Percentiles rank a stretch among this genome's conserved stretches.
Evolutionary conservation across 371 early-diverging fungal genomes (phyloP).

Genomic region (Apophysomyces elegans): DNA sequence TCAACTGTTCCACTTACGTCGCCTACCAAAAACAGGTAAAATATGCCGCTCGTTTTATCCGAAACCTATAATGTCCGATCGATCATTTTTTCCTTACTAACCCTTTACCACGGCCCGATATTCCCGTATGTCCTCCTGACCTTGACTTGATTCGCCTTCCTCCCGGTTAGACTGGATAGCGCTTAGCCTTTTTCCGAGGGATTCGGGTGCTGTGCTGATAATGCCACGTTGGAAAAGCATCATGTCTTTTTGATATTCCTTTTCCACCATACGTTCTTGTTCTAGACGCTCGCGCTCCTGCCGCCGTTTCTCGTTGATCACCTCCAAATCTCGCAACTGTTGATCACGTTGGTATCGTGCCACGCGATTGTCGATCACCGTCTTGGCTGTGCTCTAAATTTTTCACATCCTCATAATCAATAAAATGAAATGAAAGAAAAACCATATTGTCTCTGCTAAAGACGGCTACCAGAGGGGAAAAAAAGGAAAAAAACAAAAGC

Average conservation of each 20-base stretch:
- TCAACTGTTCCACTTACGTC: conserved; percentile 97
- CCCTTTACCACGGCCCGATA: conserved; percentile 63
- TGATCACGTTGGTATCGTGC: conserved; percentile 64
- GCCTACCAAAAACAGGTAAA: conserved; percentile 48
- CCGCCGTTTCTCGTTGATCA: conserved; percentile 79
- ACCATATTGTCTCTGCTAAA: conserved; percentile 15
- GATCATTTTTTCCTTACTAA: conserved; percentile 18
- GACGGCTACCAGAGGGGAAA: no score
- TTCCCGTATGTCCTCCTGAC: conserved; percentile 53
- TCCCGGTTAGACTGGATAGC: conserved; percentile 33
- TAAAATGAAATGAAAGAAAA: background rate
- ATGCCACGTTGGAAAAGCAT: conserved; percentile 74
- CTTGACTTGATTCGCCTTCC: conserved; percentile 21
- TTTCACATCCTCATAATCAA: no score
- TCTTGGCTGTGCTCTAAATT: conserved; percentile 76
- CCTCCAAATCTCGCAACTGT: conserved; percentile 69
- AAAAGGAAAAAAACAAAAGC: background rate
- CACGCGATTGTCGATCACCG: conserved; percentile 70
- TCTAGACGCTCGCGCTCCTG: conserved; percentile 62
- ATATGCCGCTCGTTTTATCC: no score
- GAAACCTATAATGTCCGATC: background rate
- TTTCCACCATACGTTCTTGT: conserved; percentile 62
- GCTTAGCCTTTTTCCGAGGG: conserved; percentile 48
- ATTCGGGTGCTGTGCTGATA: conserved; percentile 57
- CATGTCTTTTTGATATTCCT: conserved; percentile 65